These are phyloP conservation scores for Orobanche coerulescens DNA, from an alignment of 257 asterid species.

Conservation along the genomic window DNA sequence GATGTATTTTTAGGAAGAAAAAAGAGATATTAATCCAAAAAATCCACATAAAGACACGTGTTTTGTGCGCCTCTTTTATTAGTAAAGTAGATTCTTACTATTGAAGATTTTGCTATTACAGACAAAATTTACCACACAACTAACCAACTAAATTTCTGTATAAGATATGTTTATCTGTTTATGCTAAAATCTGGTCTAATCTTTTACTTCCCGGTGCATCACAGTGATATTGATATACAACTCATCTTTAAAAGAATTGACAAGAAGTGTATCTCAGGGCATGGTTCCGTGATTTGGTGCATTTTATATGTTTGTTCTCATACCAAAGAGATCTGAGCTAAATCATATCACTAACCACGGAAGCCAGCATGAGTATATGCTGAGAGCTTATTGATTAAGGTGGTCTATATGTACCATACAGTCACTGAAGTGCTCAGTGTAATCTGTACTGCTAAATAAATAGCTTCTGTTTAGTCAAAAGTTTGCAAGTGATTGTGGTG, in stretches of 20 bases:
- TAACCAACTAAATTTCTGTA: neutral
- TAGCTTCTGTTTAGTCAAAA: neutral
- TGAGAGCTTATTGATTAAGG: neutral
- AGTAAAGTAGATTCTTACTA: too few species aligned
- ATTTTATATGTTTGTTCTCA: neutral
- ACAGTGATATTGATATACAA: neutral
- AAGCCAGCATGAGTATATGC: neutral
- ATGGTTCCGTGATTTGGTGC: neutral
- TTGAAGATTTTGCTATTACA: constrained; percentile 5
- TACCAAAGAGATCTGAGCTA: neutral
- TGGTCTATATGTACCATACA: neutral
- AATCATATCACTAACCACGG: neutral
- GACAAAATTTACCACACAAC: neutral
- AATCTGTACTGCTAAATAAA: neutral
- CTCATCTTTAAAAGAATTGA: neutral
- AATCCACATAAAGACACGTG: too few species aligned
- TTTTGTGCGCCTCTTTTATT: too few species aligned
- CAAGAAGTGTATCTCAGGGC: constrained; percentile 1
- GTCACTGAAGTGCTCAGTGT: neutral
- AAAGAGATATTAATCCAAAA: too few species aligned
- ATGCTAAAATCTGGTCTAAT: constrained; percentile 9
- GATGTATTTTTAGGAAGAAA: too few species aligned
- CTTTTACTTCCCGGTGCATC: neutral
- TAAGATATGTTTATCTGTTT: constrained; percentile 1
- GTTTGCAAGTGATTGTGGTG: constrained; percentile 13